Evolutionary conservation across 2,329 filamentous ascomycete genomes (phyloP), one percentile per base, ranked within the genome.

Genomic region (Xylariaceae sp.): DNA sequence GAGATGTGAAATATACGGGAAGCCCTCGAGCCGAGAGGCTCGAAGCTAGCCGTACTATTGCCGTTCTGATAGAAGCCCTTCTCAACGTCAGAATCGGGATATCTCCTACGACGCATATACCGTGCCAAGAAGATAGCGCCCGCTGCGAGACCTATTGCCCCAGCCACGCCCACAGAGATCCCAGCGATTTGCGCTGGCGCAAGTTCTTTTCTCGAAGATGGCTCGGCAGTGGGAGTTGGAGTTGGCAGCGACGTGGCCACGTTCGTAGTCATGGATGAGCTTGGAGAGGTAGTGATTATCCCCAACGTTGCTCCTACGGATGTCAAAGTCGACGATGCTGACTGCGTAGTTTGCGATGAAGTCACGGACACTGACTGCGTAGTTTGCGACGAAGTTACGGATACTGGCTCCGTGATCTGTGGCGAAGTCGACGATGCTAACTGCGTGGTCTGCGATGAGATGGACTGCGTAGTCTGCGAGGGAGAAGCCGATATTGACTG

Each of bases 141-240:
- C 26, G 81, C 62, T 5, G 74, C 77, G 16, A 85, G 60, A 4
- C 75, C 67, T 3, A 77, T 69, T 1, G 75, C 76, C 4, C 76
- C 78, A 4, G 76, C 73, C 10, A 76, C 72, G 5, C 81, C 84
- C 3, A 83, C 71, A 1, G 77, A 72, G 54, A 87, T 83, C 6
- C 83, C 84, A 16, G 76, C 76, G 44, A 86, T 75, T 57, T 84
- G 79, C 3, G 69, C 69, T 6, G 70, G 71, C 19, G 63, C 65
- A 32, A 75, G 65, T n/a, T 60, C 54, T 41, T 18, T 44, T 9
- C 46, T 37, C 8, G 57, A 44, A 1, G 59, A 48, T 2, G 55
- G 43, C 41, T 21, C 40, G 5, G 55, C 30, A 30, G 47, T 61
- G 26, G 48, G 18, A 9, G 49, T 49, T 30, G 57, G 54, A 19